Base-by-base conservation (phyloP, 345 rosid species). In the Brassica incana region DNA sequence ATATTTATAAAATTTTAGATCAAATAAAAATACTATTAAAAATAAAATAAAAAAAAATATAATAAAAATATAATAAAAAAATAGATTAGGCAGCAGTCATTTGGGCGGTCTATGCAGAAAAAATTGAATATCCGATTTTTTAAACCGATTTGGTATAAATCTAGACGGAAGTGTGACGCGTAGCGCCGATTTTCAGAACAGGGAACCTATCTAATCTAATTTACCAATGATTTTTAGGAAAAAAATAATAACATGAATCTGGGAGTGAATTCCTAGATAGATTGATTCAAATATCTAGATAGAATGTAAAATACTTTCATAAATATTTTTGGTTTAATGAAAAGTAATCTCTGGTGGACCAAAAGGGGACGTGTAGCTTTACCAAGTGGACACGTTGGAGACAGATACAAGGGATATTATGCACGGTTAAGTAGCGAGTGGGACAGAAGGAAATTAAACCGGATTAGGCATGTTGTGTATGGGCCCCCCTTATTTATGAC, bases 301-400 rank as follows among this genome's bases (percentile, higher is more conserved):
- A 58, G 36, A 40, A 40, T 38, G 66, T 40, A 20, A 40, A 3
- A 8, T 18, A 20, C 30, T 60, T 1, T 25, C 5, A 60, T 60
- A 5, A 60, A 10, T 60, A 25, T 60, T 60, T 23, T 62, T 62
- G 9, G 66, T 29, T 62, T 63, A 6, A 1, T 29, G 3, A 12
- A 62, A 62, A 27, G 14, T 27, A 62, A 14, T 67, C 15, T 67
- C 5, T 2, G n/a, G n/a, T 58, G 78, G 65, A 61, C 35, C 56
- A n/a, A 35, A 72, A 45, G 52, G 38, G 30, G 70, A 79, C 78
- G 75, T 79, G 82, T 74, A 74, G 61, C 68, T 45, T 56, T n/a
- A 64, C 14, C 2, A n/a, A 32, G 63, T 43, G 4, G 77, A 78
- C 73, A 73, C 64, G 64, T 56, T 72, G 73, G 78, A 79, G 64